Percentiles rank a stretch among this genome's conserved stretches.
phyloP scores from a whole-genome alignment of 1,284 basidiomycete species.

The Pascua sp. region DNA sequence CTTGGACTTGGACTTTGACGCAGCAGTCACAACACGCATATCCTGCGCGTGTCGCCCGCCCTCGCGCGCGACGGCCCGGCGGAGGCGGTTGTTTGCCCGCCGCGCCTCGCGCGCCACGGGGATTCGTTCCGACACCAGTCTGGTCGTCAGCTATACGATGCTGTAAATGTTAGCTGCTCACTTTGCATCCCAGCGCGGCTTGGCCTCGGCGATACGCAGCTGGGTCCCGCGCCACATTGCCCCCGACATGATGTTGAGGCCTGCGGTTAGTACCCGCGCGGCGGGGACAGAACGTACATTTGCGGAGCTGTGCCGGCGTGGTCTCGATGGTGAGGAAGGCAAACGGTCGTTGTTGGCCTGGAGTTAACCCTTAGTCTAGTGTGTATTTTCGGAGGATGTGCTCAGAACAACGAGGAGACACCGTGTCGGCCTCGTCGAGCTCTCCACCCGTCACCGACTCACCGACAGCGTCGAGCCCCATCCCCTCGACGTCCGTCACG shows the following conservation, averaged over 20 bases:
- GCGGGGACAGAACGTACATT: conserved; percentile 30
- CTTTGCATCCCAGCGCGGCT: conserved; percentile 28
- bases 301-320: conserved; percentile 40
- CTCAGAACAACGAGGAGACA: too few species aligned
- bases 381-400: too few species aligned
- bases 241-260: conserved; percentile 48
- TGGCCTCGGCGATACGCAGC: conserved; percentile 44
- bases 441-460: conserved; percentile 10
- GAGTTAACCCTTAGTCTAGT: not conserved
- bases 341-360: conserved; percentile 44
- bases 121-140: conserved; percentile 24
- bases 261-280: conserved; percentile 15
- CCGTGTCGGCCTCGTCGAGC: too few species aligned
- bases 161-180: conserved; percentile 3
- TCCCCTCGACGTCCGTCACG: conserved; percentile 38
- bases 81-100: conserved; percentile 7
- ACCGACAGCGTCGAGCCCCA: conserved; percentile 43
- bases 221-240: conserved; percentile 47
- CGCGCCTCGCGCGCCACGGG: conserved; percentile 12
- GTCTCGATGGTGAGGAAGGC: conserved; percentile 43
- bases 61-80: conserved; percentile 8
- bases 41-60: conserved; percentile 44
- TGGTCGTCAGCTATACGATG: conserved; percentile 1
- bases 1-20: too few species aligned
- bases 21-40: conserved; percentile 31